phyloP scores from a whole-genome alignment of 805 yeast genomes.

The Kuraishia borneana region DNA sequence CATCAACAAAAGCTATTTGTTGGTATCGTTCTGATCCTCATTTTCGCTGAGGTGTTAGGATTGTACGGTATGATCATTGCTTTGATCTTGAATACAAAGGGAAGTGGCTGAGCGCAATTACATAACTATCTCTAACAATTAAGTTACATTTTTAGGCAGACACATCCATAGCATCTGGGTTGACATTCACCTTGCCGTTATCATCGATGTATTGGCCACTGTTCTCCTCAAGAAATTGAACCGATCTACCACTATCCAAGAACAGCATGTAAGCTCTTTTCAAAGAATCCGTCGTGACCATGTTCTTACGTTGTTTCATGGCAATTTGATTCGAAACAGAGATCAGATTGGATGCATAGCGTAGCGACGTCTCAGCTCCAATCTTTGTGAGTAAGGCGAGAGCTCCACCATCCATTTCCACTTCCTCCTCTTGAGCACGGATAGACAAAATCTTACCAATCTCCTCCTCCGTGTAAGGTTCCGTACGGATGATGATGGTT shows the following conservation, averaged over 20 bases:
- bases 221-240: conserved; percentile 65
- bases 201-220: conserved; percentile 61
- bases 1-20: conserved; percentile 96
- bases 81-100: conserved; percentile 82
- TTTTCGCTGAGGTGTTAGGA: conserved; percentile 93
- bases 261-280: conserved; percentile 82
- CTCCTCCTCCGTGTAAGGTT: conserved; percentile 69
- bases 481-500: conserved; percentile 83
- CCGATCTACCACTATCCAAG: conserved; percentile 83
- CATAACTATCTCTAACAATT: conserved; percentile 1
- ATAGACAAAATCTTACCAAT: conserved; percentile 77
- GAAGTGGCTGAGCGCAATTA: conserved; percentile 36
- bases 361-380: conserved; percentile 79
- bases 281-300: conserved; percentile 69
- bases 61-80: conserved; percentile 93
- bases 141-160: neutral
- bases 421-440: conserved; percentile 91
- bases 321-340: conserved; percentile 86
- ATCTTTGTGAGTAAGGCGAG: conserved; percentile 80
- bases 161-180: conserved; percentile 3
- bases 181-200: conserved; percentile 55
- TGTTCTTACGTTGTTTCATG: conserved; percentile 57
- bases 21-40: conserved; percentile 88
- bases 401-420: conserved; percentile 72
- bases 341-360: conserved; percentile 87